phyloP scores from a whole-genome alignment of 192 early-diverging fungal species.

The Rhizoclosmatium sp. region DNA sequence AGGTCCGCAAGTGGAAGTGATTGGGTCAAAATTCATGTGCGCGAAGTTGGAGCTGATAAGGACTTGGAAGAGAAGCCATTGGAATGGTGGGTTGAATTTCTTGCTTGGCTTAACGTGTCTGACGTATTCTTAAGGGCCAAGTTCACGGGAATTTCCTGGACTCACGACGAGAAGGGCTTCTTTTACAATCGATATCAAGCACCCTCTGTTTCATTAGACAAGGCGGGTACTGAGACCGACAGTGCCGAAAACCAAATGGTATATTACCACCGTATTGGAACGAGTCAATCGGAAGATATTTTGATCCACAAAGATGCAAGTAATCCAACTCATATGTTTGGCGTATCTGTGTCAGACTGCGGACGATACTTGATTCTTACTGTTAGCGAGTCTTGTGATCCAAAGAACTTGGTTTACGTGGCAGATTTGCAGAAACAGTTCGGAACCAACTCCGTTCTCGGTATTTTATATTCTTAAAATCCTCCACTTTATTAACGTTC shows the following conservation, averaged over 20 bases:
- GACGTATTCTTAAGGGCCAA: slow-evolving; percentile 57
- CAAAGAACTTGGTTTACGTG: slow-evolving; percentile 52
- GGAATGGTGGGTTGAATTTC: slow-evolving; percentile 35
- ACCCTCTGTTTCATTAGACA: slow-evolving; percentile 36
- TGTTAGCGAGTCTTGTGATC: slow-evolving; percentile 55
- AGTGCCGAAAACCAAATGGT: slow-evolving; percentile 53
- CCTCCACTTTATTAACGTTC: background rate
- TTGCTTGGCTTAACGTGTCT: background rate
- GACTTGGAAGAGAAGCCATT: slow-evolving; percentile 53
- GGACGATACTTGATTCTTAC: slow-evolving; percentile 61
- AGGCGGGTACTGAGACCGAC: slow-evolving; percentile 70
- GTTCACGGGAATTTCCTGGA: slow-evolving; percentile 64
- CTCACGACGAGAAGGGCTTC: slow-evolving; percentile 76
- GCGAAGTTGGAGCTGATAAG: slow-evolving; percentile 36
- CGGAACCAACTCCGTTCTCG: slow-evolving; percentile 17
- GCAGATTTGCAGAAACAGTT: slow-evolving; percentile 50
- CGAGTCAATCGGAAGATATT: slow-evolving; percentile 65
- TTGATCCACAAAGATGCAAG: slow-evolving; percentile 32
- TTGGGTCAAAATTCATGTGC: slow-evolving; percentile 70
- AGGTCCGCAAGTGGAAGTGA: slow-evolving; percentile 67
- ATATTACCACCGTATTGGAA: slow-evolving; percentile 55
- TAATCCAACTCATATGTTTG: slow-evolving; percentile 29
- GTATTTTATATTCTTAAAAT: background rate
- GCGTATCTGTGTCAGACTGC: slow-evolving; percentile 21
- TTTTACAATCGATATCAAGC: slow-evolving; percentile 68